These are phyloP conservation scores for Pichia terricola DNA, from an alignment of 1,139 yeast genomes.

Conservation along the genomic window DNA sequence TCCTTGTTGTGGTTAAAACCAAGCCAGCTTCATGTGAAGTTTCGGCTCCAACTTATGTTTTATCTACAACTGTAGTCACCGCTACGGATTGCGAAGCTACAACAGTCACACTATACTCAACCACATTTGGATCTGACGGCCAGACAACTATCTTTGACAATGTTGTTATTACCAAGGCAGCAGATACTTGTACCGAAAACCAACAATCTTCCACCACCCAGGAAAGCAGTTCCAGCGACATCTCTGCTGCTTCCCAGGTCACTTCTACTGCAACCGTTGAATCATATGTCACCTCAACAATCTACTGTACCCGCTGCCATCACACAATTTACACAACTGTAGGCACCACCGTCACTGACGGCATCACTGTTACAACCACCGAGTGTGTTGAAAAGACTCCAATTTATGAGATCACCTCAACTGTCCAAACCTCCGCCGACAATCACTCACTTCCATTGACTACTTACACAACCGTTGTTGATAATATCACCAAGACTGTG, in stretches of 20 bases:
- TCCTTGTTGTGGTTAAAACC: neutral
- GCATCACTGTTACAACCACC: constrained; percentile 4
- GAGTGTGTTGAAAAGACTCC: constrained; percentile 6
- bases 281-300: constrained; percentile 2
- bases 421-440: neutral
- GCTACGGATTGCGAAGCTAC: neutral
- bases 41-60: neutral
- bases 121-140: neutral
- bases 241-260: neutral
- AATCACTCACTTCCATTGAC: no score
- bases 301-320: constrained; percentile 2
- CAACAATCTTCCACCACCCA: neutral
- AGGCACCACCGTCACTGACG: constrained; percentile 5
- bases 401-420: neutral
- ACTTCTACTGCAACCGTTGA: neutral
- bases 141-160: neutral
- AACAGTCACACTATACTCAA: neutral
- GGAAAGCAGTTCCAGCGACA: no score
- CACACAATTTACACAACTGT: constrained; percentile 3
- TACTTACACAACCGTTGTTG: no score
- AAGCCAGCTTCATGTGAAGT: neutral
- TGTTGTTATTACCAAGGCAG: neutral
- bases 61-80: neutral
- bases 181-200: neutral
- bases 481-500: no score